These are phyloP conservation scores for Xylaria nigripes DNA, from an alignment of 495 filamentous ascomycete genomes.

Conservation along the genomic window DNA sequence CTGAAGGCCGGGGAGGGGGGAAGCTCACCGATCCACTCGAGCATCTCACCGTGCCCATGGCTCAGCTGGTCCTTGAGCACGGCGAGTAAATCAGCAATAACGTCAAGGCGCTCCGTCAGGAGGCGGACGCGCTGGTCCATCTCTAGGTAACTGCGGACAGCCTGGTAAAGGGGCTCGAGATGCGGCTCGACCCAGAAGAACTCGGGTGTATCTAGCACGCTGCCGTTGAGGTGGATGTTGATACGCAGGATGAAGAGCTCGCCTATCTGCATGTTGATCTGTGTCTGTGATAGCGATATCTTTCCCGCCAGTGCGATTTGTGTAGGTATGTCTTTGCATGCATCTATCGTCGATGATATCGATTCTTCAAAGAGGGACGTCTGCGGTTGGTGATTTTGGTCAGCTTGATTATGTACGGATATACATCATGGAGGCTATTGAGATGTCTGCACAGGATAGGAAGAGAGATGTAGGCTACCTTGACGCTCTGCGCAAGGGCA, in stretches of 20 bases:
- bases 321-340: slow-evolving; percentile 79
- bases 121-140: slow-evolving; percentile 94
- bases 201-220: slow-evolving; percentile 93
- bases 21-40: slow-evolving; percentile 87
- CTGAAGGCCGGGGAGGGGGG: background rate
- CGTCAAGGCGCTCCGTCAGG: slow-evolving; percentile 80
- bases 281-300: slow-evolving; percentile 67
- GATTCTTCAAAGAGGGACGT: slow-evolving; percentile 97
- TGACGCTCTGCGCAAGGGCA: slow-evolving; percentile 87
- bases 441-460: background rate
- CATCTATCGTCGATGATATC: slow-evolving; percentile 83
- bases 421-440: background rate
- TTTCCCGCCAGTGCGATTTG: slow-evolving; percentile 88
- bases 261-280: slow-evolving; percentile 98
- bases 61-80: slow-evolving; percentile 95
- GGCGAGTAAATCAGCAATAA: slow-evolving; percentile 88
- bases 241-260: slow-evolving; percentile 95
- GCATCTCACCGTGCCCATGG: slow-evolving; percentile 89
- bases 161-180: slow-evolving; percentile 89
- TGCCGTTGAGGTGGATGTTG: slow-evolving; percentile 95
- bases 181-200: slow-evolving; percentile 98
- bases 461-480: slow-evolving; percentile 38
- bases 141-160: slow-evolving; percentile 89
- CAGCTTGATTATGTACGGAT: background rate
- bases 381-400: slow-evolving; percentile 28